phyloP scores from a whole-genome alignment of 768 basidiomycete species.

The Boletus rufocinnamomeus region DNA sequence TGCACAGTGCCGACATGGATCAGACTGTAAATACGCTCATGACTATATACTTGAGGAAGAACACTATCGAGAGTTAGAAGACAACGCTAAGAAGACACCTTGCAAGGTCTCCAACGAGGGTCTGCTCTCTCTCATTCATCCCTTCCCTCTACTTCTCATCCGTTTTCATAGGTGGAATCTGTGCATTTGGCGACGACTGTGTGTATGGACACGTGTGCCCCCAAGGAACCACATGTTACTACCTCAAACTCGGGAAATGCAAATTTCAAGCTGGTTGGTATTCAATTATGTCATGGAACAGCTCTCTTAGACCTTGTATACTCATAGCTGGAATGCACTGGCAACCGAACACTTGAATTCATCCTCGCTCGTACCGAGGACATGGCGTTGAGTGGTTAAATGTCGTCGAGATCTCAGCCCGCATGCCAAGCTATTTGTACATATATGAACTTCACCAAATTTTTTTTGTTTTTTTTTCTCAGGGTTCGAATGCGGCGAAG shows the following conservation, averaged over 20 bases:
- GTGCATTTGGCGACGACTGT: constrained; percentile 61
- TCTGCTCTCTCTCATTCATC: constrained; percentile 23
- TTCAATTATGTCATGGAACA: constrained; percentile 13
- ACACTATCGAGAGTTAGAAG: constrained; percentile 52
- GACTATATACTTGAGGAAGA: constrained; percentile 59
- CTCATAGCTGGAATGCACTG: constrained; percentile 45
- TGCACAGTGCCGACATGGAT: constrained; percentile 58
- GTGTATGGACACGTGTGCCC: constrained; percentile 41
- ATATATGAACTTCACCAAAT: constrained; percentile 35
- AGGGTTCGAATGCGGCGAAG: constrained; percentile 27
- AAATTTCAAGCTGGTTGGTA: constrained; percentile 61
- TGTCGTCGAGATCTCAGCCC: constrained; percentile 13
- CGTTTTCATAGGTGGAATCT: constrained; percentile 47
- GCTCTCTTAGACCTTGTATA: constrained; percentile 12
- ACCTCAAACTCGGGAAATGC: constrained; percentile 56
- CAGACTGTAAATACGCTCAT: constrained; percentile 61
- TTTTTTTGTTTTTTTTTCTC: constrained; percentile 25
- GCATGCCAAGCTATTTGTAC: constrained; percentile 32
- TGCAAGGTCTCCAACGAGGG: constrained; percentile 63
- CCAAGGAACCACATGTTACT: constrained; percentile 54
- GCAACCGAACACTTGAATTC: constrained; percentile 21
- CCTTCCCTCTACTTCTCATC: constrained; percentile 1
- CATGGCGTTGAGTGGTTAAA: constrained; percentile 13
- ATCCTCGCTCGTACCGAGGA: constrained; percentile 8
- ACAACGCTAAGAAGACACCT: constrained; percentile 62